Evolutionary conservation across 495 filamentous ascomycete species (phyloP), one percentile per base, ranked within the genome.

Genomic region (Penicillium daleae): DNA sequence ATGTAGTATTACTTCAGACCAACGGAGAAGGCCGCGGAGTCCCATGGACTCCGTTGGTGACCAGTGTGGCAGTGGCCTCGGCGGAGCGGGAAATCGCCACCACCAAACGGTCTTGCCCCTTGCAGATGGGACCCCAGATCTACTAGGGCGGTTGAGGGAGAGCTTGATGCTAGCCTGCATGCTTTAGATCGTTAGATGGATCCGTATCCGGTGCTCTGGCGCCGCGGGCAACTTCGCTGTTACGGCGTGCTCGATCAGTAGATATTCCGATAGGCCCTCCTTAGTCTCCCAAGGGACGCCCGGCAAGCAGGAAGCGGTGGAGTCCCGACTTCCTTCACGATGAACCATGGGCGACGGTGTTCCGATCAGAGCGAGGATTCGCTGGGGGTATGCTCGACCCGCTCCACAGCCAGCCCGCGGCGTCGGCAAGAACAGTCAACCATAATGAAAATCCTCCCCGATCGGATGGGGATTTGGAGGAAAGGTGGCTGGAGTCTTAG

Each of bases 121-220:
- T 72, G 70, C 70, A 72, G 62, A 68, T 62, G 40, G 44, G 44
- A 70, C 67, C 70, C 67, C 67, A 63, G 70, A 68, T 72, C 68
- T 65, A 54, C 49, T 29, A 32, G 37, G 42, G 33, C 2, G n/a
- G 12, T 27, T 32, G 39, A 17, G 31, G 17, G 32, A 33, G 29
- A 22, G 27, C 51, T 54, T 35, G 51, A 35, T 35, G 24, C 32
- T 54, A 8, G 54, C 17, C 54, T 56, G 54, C 27, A 40, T 56
- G 24, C 24, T 42, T 21, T n/a, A n/a, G n/a, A n/a, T n/a, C n/a
- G n/a, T 22, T 22, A 22, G 31, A 27, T 13, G 51, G n/a, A 54
- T 33, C n/a, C 10, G 46, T 50, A 50, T 29, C 46, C 24, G 46
- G 8, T 50, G 21, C 21, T 27, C 15, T 29, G 5, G 24, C n/a